A percentile compares a stretch with the other conserved stretches of the same genome.
These are phyloP conservation scores for Sporothrix humicola DNA, from an alignment of 2,329 filamentous ascomycete species.

Conservation along the genomic window DNA sequence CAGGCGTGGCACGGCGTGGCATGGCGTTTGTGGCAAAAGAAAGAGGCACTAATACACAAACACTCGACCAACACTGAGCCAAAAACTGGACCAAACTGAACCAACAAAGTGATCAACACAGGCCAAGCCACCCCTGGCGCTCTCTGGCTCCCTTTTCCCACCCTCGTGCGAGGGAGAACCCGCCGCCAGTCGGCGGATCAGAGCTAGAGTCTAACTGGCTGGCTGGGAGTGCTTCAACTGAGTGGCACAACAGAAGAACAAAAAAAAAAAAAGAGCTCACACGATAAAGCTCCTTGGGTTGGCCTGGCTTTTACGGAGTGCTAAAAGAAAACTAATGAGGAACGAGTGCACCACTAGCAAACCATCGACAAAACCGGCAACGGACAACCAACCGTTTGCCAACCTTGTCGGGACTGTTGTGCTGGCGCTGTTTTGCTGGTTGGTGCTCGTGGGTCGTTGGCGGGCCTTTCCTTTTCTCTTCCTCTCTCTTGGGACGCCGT, in stretches of 20 bases:
- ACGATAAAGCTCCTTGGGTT: neutral
- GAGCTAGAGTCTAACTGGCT: neutral
- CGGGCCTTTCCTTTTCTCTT: neutral
- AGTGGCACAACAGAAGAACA: neutral
- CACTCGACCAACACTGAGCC: neutral
- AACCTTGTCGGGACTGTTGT: too few species aligned
- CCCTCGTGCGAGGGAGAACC: neutral
- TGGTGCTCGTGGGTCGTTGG: too few species aligned
- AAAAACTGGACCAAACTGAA: neutral
- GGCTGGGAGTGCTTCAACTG: neutral
- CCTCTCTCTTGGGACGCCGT: neutral
- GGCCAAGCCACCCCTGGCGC: constrained; percentile 5
- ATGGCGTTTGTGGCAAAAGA: too few species aligned
- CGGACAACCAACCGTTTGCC: too few species aligned
- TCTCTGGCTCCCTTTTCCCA: neutral
- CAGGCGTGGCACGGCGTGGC: too few species aligned
- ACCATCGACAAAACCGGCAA: too few species aligned
- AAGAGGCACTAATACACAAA: neutral
- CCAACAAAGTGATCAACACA: neutral
- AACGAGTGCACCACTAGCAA: too few species aligned
- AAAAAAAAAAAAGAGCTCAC: neutral
- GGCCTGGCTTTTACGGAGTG: too few species aligned
- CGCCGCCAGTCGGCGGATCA: neutral
- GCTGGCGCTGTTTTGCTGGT: too few species aligned
- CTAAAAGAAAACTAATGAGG: too few species aligned